Conservation (phyloP, 2,329 filamentous ascomycete genomes). For the Neurospora sp. region DNA sequence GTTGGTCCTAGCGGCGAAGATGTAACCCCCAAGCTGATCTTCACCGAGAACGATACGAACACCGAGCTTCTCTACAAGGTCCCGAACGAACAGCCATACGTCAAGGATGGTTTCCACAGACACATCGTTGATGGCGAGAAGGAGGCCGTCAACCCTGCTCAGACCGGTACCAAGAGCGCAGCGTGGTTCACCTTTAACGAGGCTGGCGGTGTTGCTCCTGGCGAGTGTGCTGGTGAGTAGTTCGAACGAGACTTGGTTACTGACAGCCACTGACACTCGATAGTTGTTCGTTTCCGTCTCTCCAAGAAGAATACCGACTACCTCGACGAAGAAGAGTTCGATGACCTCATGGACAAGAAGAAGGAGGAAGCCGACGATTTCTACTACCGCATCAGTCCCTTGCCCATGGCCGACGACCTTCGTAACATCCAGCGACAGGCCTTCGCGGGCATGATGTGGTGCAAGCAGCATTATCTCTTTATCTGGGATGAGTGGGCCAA, state of each 20-base stretch:
- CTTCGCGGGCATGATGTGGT: conserved; percentile 96
- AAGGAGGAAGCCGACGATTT: conserved; percentile 92
- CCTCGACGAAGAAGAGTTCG: conserved; percentile 85
- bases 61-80: conserved; percentile 65
- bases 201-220: conserved; percentile 74
- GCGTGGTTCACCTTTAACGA: conserved; percentile 92
- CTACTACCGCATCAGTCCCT: conserved; percentile 83
- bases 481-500: conserved; percentile 98
- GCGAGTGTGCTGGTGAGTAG: conserved; percentile 76
- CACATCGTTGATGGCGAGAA: conserved; percentile 77
- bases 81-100: conserved; percentile 71
- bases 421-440: conserved; percentile 93
- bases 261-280: background rate
- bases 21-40: conserved; percentile 74
- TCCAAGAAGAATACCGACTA: conserved; percentile 67
- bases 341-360: conserved; percentile 79
- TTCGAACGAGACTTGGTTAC: conserved; percentile 32
- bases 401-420: conserved; percentile 88
- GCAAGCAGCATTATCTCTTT: conserved; percentile 93
- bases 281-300: conserved; percentile 82
- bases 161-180: conserved; percentile 75
- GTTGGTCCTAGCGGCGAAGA: conserved; percentile 70
- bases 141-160: conserved; percentile 68
- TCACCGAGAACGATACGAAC: conserved; percentile 95
- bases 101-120: conserved; percentile 92